Conservation (phyloP, 257 asterid species). For the Solanum gandarillasii region DNA sequence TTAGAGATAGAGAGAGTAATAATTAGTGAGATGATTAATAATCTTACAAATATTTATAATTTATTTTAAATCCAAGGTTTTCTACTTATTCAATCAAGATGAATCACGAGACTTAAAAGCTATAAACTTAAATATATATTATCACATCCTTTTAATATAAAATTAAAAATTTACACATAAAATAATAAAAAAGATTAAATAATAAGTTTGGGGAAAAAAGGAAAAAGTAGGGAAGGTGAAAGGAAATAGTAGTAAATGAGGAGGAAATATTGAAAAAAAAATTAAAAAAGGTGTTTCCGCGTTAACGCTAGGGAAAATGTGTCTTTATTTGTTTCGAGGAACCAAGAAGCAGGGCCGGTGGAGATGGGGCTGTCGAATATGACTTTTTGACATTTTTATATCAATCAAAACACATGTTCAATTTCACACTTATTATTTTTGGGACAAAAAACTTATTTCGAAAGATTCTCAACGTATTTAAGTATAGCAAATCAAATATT, state of each 20-base stretch:
- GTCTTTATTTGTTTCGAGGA: not conserved
- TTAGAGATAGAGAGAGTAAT: too few species aligned
- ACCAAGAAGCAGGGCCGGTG: not conserved
- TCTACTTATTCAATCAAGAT: not conserved
- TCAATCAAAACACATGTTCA: not conserved
- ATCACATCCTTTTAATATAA: not conserved
- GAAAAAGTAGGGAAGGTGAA: constrained; percentile 2
- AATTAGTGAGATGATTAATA: not conserved
- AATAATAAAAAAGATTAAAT: not conserved
- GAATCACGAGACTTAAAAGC: not conserved
- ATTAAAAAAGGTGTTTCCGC: not conserved
- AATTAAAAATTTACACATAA: not conserved
- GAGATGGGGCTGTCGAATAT: not conserved
- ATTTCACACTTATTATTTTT: not conserved
- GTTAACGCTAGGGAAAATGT: not conserved
- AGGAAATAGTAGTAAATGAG: not conserved
- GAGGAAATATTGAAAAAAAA: not conserved
- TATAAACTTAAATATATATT: not conserved
- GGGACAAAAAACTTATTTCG: too few species aligned
- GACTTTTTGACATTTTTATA: not conserved
- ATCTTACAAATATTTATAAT: not conserved
- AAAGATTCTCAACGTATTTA: too few species aligned
- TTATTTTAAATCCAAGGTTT: not conserved
- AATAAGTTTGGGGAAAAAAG: not conserved
- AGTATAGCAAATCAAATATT: too few species aligned